Percentiles rank a stretch among this genome's conserved stretches.
Evolutionary conservation across 2,329 filamentous ascomycete genomes (phyloP).

Genomic region (Pestalotiopsis sp.): DNA sequence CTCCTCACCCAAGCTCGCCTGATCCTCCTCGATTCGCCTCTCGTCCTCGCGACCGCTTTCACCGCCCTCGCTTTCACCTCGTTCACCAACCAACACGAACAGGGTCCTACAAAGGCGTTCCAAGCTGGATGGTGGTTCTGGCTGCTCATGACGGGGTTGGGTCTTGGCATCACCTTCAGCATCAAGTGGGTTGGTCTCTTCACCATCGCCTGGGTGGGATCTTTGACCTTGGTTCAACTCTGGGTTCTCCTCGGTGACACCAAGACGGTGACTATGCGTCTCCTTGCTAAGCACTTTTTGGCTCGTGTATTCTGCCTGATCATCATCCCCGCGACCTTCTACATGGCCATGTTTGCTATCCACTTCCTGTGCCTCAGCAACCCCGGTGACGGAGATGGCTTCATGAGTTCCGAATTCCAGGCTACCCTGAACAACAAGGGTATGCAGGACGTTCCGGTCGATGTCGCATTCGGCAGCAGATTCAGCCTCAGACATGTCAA

Average conservation of each 20-base stretch:
- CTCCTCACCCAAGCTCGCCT: slow-evolving; percentile 92
- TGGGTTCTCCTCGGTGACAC: slow-evolving; percentile 93
- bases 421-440: slow-evolving; percentile 93
- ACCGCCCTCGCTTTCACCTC: slow-evolving; percentile 87
- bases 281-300: slow-evolving; percentile 93
- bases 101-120: slow-evolving; percentile 87
- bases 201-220: slow-evolving; percentile 97
- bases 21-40: slow-evolving; percentile 92
- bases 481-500: slow-evolving; percentile 90
- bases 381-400: slow-evolving; percentile 95
- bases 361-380: slow-evolving; percentile 93
- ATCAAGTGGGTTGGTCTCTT: slow-evolving; percentile 99
- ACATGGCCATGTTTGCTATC: slow-evolving; percentile 95
- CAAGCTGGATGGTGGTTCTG: slow-evolving; percentile 96
- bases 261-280: slow-evolving; percentile 78
- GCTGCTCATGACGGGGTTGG: slow-evolving; percentile 82
- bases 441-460: slow-evolving; percentile 92
- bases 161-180: slow-evolving; percentile 85
- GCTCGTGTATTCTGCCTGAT: slow-evolving; percentile 90
- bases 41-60: slow-evolving; percentile 90
- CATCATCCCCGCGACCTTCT: slow-evolving; percentile 84
- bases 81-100: slow-evolving; percentile 96
- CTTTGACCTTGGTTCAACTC: slow-evolving; percentile 85
- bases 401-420: slow-evolving; percentile 99
- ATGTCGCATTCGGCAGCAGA: slow-evolving; percentile 86